Percentiles rank a stretch among this genome's conserved stretches.
These are phyloP conservation scores for Toxicodendron radicans DNA, from an alignment of 345 rosid species.

Conservation along the genomic window DNA sequence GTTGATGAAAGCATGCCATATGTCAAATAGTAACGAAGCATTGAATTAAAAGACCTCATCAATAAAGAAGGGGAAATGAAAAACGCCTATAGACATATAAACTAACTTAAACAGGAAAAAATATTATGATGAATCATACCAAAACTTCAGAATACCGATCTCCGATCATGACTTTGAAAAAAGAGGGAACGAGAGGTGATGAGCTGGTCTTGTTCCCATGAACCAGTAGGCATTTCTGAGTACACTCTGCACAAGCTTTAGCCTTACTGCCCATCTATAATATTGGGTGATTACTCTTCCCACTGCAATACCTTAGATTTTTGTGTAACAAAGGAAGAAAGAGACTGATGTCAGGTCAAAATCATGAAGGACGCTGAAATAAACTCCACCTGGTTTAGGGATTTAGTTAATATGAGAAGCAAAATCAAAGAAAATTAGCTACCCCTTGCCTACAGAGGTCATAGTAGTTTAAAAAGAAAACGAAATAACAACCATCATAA, in stretches of 20 bases:
- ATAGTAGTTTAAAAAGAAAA: too few relatives aligned
- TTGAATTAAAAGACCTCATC: neutral
- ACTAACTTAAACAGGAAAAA: neutral
- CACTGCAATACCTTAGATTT: neutral
- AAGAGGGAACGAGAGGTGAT: slow-evolving; percentile 25
- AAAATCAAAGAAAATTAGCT: too few relatives aligned
- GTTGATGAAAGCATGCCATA: neutral
- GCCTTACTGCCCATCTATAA: slow-evolving; percentile 19
- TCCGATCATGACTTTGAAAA: slow-evolving; percentile 45
- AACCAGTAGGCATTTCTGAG: slow-evolving; percentile 24
- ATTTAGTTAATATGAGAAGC: too few relatives aligned
- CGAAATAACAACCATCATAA: neutral
- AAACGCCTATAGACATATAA: neutral
- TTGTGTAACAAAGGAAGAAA: neutral
- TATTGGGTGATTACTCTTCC: neutral
- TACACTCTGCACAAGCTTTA: slow-evolving; percentile 33
- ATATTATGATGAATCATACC: slow-evolving; percentile 25
- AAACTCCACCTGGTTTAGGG: too few relatives aligned
- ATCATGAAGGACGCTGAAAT: too few relatives aligned
- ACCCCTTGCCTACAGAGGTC: too few relatives aligned
- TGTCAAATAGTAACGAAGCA: too few relatives aligned
- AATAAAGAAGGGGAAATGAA: neutral
- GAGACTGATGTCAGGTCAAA: too few relatives aligned
- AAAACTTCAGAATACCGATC: slow-evolving; percentile 21
- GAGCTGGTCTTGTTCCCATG: slow-evolving; percentile 17